Conservation (phyloP, 106 monocot species). For the Allium cepa region DNA sequence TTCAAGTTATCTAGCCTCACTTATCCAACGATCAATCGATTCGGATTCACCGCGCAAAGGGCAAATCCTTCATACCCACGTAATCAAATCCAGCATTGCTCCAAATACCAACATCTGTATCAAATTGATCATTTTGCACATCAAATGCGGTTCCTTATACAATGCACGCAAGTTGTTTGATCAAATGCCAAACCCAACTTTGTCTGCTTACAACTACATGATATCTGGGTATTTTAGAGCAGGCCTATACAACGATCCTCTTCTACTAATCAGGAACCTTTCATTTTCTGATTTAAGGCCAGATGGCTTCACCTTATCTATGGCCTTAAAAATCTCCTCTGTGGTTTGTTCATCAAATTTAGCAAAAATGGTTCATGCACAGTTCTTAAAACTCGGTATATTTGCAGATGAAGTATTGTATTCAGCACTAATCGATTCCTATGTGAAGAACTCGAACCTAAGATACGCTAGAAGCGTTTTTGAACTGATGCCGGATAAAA, state of each 20-base stretch:
- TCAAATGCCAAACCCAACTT: constrained; percentile 47
- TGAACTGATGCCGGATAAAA: constrained; percentile 29
- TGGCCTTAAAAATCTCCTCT: constrained; percentile 62
- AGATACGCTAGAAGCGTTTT: constrained; percentile 50
- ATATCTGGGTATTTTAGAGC: constrained; percentile 59
- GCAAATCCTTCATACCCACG: constrained; percentile 30
- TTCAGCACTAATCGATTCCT: constrained; percentile 68
- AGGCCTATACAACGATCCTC: constrained; percentile 20
- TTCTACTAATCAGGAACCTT: constrained; percentile 38
- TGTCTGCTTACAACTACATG: constrained; percentile 69
- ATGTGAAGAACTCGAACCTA: constrained; percentile 62
- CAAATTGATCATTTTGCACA: constrained; percentile 67
- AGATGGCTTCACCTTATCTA: constrained; percentile 75
- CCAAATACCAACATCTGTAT: constrained; percentile 45
- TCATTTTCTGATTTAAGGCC: constrained; percentile 35
- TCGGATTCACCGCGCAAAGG: constrained; percentile 40
- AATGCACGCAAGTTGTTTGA: constrained; percentile 77
- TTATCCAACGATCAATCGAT: constrained; percentile 52
- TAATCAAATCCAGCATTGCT: constrained; percentile 35
- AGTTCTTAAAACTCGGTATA: constrained; percentile 31
- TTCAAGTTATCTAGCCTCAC: constrained; percentile 19
- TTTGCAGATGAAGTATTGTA: constrained; percentile 53
- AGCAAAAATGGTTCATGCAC: constrained; percentile 48
- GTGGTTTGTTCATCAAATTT: constrained; percentile 11
- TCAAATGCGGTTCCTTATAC: constrained; percentile 40